Conservation (phyloP, 1,139 yeast genomes). For the Candida neerlandica region DNA sequence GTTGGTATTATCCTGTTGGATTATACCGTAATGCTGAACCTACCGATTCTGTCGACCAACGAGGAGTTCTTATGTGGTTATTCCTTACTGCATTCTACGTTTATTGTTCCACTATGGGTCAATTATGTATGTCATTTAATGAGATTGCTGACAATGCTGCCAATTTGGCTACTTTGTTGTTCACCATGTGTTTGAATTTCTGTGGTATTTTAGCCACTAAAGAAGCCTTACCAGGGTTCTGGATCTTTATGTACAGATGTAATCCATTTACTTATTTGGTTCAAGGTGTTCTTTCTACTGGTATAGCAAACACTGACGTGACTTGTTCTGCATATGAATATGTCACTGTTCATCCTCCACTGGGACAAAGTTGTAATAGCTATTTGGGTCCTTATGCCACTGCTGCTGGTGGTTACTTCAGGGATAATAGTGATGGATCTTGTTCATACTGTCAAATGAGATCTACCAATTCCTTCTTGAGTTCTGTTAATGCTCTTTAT, state of each 20-base stretch:
- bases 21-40: slow-evolving; percentile 55
- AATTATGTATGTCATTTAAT: slow-evolving; percentile 36
- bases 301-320: slow-evolving; percentile 27
- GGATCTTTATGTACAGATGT: slow-evolving; percentile 62
- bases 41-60: slow-evolving; percentile 23
- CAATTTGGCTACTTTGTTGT: slow-evolving; percentile 27
- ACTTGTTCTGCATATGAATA: slow-evolving; percentile 29
- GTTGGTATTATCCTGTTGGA: slow-evolving; percentile 84
- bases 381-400: slow-evolving; percentile 50
- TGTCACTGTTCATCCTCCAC: slow-evolving; percentile 29
- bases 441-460: slow-evolving; percentile 56
- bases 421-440: slow-evolving; percentile 29
- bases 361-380: slow-evolving; percentile 57
- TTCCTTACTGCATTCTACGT: slow-evolving; percentile 38
- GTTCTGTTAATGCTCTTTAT: slow-evolving; percentile 42
- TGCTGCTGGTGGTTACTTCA: slow-evolving; percentile 52
- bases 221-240: slow-evolving; percentile 29
- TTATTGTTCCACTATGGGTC: slow-evolving; percentile 39
- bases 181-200: slow-evolving; percentile 33
- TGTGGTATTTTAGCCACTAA: slow-evolving; percentile 37
- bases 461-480: slow-evolving; percentile 54
- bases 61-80: slow-evolving; percentile 50
- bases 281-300: slow-evolving; percentile 29
- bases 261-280: slow-evolving; percentile 69
- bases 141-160: slow-evolving; percentile 44